A percentile compares a stretch with the other conserved stretches of the same genome.
phyloP scores from a whole-genome alignment of 1,139 yeast species.

The Suhomyces panamericanus region DNA sequence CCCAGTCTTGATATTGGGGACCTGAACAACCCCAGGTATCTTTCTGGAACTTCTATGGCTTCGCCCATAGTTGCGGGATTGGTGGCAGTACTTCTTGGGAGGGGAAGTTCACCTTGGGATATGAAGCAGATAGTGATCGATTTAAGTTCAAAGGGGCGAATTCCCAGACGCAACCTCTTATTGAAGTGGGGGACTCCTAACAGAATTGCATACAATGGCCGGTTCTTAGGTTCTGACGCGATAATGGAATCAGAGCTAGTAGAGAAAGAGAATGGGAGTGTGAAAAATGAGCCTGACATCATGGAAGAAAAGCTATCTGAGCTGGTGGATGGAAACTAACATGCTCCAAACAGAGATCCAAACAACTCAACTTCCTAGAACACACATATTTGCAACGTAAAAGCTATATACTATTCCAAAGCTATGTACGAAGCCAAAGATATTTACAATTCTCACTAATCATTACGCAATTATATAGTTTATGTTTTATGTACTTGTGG shows the following conservation, averaged over 20 bases:
- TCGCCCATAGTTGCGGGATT: constrained; percentile 80
- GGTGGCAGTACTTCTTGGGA: constrained; percentile 61
- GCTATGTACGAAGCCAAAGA: no score
- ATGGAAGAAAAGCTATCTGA: no score
- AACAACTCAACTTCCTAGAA: no score
- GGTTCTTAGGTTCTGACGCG: constrained; percentile 10
- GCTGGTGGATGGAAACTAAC: no score
- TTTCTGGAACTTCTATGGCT: constrained; percentile 89
- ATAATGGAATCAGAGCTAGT: neutral
- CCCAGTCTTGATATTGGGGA: constrained; percentile 40
- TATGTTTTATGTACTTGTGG: neutral
- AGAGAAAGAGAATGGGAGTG: neutral
- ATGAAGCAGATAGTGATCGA: constrained; percentile 43
- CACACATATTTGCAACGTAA: no score
- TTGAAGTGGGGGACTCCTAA: constrained; percentile 40
- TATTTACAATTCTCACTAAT: no score
- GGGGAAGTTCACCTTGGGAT: constrained; percentile 50
- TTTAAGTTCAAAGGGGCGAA: constrained; percentile 34
- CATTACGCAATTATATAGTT: no score
- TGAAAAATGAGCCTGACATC: neutral
- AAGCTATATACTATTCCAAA: no score
- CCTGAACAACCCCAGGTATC: constrained; percentile 33
- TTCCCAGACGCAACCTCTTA: constrained; percentile 35
- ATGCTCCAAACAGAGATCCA: no score
- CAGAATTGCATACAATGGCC: constrained; percentile 39